Evolutionary conservation across 108 stramenopile species (phyloP), one percentile per base, ranked within the genome.

Genomic region (Seminavis robusta): DNA sequence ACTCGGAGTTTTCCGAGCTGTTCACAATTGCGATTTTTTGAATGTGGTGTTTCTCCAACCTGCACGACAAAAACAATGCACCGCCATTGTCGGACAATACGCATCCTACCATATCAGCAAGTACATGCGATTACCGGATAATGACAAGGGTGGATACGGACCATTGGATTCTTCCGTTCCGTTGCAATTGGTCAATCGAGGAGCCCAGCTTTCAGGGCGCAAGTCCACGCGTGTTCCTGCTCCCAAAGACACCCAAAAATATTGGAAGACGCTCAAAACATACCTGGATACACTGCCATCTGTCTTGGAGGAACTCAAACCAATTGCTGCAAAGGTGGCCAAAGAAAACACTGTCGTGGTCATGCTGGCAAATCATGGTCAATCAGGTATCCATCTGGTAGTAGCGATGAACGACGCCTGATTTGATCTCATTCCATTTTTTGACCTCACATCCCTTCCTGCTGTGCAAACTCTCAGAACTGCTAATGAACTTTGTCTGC

Each of bases 401-500:
- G n/a, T n/a, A n/a, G n/a, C n/a, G n/a, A n/a, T n/a, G n/a, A n/a
- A n/a, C n/a, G n/a, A n/a, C n/a, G n/a, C n/a, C n/a, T n/a, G n/a
- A n/a, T n/a, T n/a, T n/a, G n/a, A n/a, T n/a, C n/a, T n/a, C n/a
- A n/a, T n/a, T n/a, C n/a, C n/a, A n/a, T n/a, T n/a, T n/a, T n/a
- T n/a, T n/a, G n/a, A n/a, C n/a, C n/a, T n/a, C n/a, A n/a, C n/a
- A n/a, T n/a, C n/a, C n/a, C n/a, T n/a, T n/a, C n/a, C n/a, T n/a
- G n/a, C n/a, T n/a, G n/a, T n/a, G n/a, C n/a, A n/a, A n/a, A n/a
- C n/a, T n/a, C n/a, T n/a, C 76, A 26, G 81, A 83, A 60, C 46
- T 87, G 25, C 60, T 87, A 10, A 59, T 63, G 17, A 87, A 87
- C 46, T 87, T 87, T 48, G 61, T 73, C 9, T 87, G 85, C 36